Conservation (phyloP, 2,329 filamentous ascomycete genomes). For the Pseudogymnoascus sp. region DNA sequence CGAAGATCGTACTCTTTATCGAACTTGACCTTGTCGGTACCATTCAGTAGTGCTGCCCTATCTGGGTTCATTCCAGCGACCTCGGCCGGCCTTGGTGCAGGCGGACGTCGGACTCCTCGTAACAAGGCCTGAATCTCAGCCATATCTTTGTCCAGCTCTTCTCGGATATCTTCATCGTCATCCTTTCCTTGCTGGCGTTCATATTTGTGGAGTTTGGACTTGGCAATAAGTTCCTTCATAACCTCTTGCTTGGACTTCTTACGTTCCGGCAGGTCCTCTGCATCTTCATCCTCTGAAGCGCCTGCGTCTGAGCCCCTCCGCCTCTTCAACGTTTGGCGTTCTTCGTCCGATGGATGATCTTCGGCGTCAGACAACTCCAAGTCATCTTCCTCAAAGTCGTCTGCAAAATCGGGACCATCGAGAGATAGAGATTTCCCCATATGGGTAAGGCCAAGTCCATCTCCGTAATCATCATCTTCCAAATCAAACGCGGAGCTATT, state of each 20-base stretch:
- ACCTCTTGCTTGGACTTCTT: conserved; percentile 96
- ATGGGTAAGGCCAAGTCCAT: conserved; percentile 66
- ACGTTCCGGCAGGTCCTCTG: conserved; percentile 56
- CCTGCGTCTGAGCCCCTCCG: conserved; percentile 41
- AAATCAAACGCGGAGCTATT: conserved; percentile 80
- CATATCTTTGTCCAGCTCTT: conserved; percentile 76
- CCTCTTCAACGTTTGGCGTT: conserved; percentile 47
- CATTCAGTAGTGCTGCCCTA: conserved; percentile 50
- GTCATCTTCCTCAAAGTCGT: conserved; percentile 77
- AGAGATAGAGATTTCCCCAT: conserved; percentile 66
- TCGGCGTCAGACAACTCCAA: conserved; percentile 50
- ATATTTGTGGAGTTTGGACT: conserved; percentile 92
- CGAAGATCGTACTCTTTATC: conserved; percentile 84
- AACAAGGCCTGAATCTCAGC: conserved; percentile 67
- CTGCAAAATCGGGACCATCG: conserved; percentile 42
- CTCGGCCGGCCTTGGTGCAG: conserved; percentile 25
- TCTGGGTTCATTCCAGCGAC: conserved; percentile 51
- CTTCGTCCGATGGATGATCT: conserved; percentile 46
- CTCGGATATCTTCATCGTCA: conserved; percentile 80
- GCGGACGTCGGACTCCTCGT: conserved; percentile 43
- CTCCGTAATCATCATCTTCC: conserved; percentile 68
- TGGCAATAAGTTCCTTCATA: conserved; percentile 95
- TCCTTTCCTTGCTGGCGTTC: conserved; percentile 89
- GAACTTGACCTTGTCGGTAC: conserved; percentile 54
- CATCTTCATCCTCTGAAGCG: conserved; percentile 40